Evolutionary conservation across 2,329 filamentous ascomycete genomes (phyloP), one percentile per base, ranked within the genome.

Genomic region (Alternaria triticimaculans): DNA sequence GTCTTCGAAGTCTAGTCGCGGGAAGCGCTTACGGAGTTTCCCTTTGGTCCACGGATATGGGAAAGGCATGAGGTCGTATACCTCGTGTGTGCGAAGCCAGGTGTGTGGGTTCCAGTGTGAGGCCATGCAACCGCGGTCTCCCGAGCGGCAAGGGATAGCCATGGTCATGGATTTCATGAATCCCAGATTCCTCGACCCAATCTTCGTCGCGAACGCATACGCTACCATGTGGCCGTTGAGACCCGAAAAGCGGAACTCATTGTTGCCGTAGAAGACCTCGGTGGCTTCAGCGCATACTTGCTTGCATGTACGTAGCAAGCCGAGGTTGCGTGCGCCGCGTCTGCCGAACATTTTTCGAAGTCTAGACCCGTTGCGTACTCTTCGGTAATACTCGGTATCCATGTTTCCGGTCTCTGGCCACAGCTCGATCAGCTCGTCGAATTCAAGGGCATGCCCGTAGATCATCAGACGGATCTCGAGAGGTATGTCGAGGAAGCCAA

Each of bases 191-290:
- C 33, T 37, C 33, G 33, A 3, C 4, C 33, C 33, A 37, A 54
- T 60, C 30, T 54, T 60, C 6, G 11, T 23, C 18, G 55, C 33
- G n/a, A 48, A 60, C 5, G 48, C 7, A 37, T 53, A 44, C 18
- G 46, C 58, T 7, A 60, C 55, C 59, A 69, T 65, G 51, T 48
- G 55, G 4, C 64, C 64, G 41, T 65, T 65, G 49, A 63, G 50
- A 7, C 46, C 62, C 7, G 58, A 53, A 59, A 67, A 69, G 37
- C 66, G 58, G 51, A 69, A 67, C n/a, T 61, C 44, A 28, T 67
- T 69, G 15, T 61, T 53, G 12, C 66, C 57, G 50, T 65, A 69
- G 26, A 65, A 69, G 18, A 67, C 46, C 37, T 64, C 33, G 1
- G 64, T 37, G 37, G 54, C 66, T 49, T 67, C 66, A 25, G n/a